phyloP scores from a whole-genome alignment of 257 asterid genomes.

The Nicotiana undulata region DNA sequence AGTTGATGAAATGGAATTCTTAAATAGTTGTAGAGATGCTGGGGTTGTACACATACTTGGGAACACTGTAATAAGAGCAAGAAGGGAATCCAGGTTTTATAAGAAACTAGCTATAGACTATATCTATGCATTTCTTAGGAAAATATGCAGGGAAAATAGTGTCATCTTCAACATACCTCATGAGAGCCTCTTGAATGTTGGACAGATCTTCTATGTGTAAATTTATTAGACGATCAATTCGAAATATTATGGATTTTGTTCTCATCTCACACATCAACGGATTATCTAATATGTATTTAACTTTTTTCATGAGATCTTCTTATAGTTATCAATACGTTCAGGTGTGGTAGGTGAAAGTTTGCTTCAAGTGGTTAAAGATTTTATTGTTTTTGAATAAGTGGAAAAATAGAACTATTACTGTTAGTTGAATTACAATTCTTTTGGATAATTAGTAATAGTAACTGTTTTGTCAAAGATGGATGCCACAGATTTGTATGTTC shows the following conservation, averaged over 20 bases:
- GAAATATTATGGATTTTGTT: not conserved
- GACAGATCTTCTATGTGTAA: slow-evolving; percentile 21
- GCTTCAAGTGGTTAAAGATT: not conserved
- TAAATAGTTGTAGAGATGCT: slow-evolving; percentile 16
- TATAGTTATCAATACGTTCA: not conserved
- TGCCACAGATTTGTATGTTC: not conserved
- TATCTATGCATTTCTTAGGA: slow-evolving; percentile 24
- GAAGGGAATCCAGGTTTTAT: slow-evolving; percentile 16
- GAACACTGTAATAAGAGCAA: slow-evolving; percentile 19
- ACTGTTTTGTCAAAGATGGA: not conserved
- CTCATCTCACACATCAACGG: not conserved
- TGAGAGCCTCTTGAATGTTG: slow-evolving; percentile 27
- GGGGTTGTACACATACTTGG: slow-evolving; percentile 27
- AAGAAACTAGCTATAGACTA: slow-evolving; percentile 21
- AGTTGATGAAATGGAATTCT: slow-evolving; percentile 18
- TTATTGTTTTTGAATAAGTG: not conserved
- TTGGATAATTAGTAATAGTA: no score
- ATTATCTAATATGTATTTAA: not conserved
- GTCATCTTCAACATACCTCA: slow-evolving; percentile 24
- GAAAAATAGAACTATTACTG: not conserved
- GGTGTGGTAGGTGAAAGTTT: not conserved
- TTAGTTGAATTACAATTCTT: no score
- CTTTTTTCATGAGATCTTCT: not conserved
- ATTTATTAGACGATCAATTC: not conserved
- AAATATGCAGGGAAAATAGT: slow-evolving; percentile 27